A percentile compares a stretch with the other conserved stretches of the same genome.
phyloP scores from a whole-genome alignment of 805 yeast genomes.

The Metschnikowia peoriensis region DNA sequence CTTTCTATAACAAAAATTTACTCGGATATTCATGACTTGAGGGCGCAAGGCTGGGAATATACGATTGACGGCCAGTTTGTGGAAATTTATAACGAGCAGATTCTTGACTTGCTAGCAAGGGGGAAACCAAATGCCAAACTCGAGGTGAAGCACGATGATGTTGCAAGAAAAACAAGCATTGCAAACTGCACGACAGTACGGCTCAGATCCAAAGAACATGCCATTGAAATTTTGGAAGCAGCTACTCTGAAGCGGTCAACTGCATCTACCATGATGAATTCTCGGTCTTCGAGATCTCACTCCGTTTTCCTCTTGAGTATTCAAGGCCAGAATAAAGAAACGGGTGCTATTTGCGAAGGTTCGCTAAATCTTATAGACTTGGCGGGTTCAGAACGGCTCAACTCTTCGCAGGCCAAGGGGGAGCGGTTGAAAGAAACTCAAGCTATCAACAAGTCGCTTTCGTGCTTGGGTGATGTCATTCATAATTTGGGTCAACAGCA shows the following conservation, averaged over 20 bases:
- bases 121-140: slow-evolving; percentile 35
- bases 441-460: slow-evolving; percentile 81
- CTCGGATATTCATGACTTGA: slow-evolving; percentile 46
- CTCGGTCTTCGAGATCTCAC: slow-evolving; percentile 89
- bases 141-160: slow-evolving; percentile 71
- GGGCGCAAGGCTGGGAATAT: slow-evolving; percentile 62
- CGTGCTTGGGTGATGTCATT: slow-evolving; percentile 89
- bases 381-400: slow-evolving; percentile 90
- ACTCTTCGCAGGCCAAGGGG: slow-evolving; percentile 74
- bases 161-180: slow-evolving; percentile 51
- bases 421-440: slow-evolving; percentile 83
- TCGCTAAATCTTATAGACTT: slow-evolving; percentile 79
- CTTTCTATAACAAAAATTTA: slow-evolving; percentile 71
- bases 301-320: slow-evolving; percentile 69
- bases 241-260: slow-evolving; percentile 69
- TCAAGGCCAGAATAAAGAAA: slow-evolving; percentile 48
- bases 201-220: slow-evolving; percentile 49
- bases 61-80: slow-evolving; percentile 69
- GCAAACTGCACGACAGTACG: slow-evolving; percentile 54
- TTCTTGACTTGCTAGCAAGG: slow-evolving; percentile 61
- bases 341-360: slow-evolving; percentile 41
- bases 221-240: slow-evolving; percentile 45
- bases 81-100: slow-evolving; percentile 84
- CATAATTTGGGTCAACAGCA: slow-evolving; percentile 52
- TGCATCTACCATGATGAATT: slow-evolving; percentile 79